Evolutionary conservation across 1,284 basidiomycete species (phyloP).

Genomic region (Wallemia mellicola): DNA sequence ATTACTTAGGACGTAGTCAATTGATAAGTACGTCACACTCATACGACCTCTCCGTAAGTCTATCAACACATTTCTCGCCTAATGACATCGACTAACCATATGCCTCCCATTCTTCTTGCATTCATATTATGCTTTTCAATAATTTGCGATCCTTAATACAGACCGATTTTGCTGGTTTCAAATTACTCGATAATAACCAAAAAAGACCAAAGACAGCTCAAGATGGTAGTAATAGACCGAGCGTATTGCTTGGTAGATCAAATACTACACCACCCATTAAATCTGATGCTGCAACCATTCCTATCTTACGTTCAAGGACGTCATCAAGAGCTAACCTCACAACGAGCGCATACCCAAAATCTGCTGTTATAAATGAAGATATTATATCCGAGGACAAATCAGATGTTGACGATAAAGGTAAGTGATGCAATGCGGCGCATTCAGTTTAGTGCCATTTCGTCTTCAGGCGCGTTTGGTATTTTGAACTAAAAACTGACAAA

Average conservation of each 20-base stretch:
- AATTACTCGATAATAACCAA: not conserved
- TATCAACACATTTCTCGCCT: not conserved
- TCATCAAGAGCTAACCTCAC: not conserved
- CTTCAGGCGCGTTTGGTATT: not conserved
- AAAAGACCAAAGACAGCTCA: not conserved
- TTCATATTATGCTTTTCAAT: not conserved
- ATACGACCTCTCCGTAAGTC: not conserved
- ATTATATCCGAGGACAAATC: not conserved
- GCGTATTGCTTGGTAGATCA: not conserved
- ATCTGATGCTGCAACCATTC: not conserved
- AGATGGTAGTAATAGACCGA: not conserved
- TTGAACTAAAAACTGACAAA: not conserved
- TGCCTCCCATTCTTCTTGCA: not conserved
- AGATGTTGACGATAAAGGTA: not conserved
- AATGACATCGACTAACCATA: not conserved
- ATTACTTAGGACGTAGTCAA: not conserved
- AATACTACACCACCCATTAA: not conserved
- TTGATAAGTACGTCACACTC: not conserved
- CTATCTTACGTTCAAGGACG: not conserved
- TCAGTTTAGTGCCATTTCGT: not conserved
- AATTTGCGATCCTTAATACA: not conserved
- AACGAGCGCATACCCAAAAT: not conserved
- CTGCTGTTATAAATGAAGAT: not conserved
- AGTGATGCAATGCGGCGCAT: not conserved
- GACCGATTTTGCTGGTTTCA: not conserved